phyloP scores from a whole-genome alignment of 371 early-diverging fungal genomes.

The Lichtheimia hyalospora region DNA sequence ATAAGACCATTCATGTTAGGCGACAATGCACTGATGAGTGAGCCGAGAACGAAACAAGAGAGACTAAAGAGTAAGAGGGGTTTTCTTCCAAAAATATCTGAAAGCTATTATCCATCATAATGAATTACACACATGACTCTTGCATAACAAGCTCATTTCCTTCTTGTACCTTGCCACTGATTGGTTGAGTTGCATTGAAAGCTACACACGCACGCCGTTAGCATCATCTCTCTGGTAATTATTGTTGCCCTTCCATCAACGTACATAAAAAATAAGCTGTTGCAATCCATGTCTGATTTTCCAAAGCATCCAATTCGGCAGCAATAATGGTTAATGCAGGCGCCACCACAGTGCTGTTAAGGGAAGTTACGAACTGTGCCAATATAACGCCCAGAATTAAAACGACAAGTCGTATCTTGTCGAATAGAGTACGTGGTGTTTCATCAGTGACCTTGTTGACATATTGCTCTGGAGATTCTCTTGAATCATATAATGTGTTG shows the following conservation, averaged over 20 bases:
- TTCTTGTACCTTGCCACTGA: conserved; percentile 53
- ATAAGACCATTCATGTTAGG: conserved; percentile 48
- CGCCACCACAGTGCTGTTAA: conserved; percentile 77
- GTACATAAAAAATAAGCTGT: conserved; percentile 32
- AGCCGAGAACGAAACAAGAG: conserved; percentile 31
- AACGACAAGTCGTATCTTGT: not conserved
- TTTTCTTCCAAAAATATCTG: conserved; percentile 42
- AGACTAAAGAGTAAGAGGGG: conserved; percentile 26
- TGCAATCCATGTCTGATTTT: conserved; percentile 12
- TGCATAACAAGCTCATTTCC: conserved; percentile 1
- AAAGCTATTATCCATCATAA: conserved; percentile 11
- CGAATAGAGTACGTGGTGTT: not conserved
- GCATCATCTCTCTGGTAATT: too few species aligned
- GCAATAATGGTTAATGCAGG: conserved; percentile 5
- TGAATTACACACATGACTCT: not conserved
- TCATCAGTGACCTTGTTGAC: too few species aligned
- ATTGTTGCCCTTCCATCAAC: too few species aligned
- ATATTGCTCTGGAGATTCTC: not conserved
- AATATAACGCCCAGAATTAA: conserved; percentile 3
- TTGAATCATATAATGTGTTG: not conserved
- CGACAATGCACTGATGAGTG: conserved; percentile 12
- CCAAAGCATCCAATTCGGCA: conserved; percentile 8
- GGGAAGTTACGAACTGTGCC: conserved; percentile 66
- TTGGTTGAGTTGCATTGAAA: conserved; percentile 49
- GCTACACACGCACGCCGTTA: conserved; percentile 22